phyloP scores from a whole-genome alignment of 345 rosid genomes.

The Linum lewisii region DNA sequence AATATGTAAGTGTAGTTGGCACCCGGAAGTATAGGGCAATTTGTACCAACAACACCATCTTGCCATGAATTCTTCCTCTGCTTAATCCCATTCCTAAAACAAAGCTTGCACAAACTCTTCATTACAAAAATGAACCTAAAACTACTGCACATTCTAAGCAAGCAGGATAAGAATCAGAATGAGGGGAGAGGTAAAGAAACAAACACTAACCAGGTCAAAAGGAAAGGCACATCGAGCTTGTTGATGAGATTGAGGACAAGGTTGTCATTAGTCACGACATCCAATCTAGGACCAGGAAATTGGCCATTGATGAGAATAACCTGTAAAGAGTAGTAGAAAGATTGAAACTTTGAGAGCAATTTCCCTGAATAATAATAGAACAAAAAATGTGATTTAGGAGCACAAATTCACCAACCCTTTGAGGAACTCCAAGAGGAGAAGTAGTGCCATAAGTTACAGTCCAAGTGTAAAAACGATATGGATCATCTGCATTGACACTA shows the following conservation, averaged over 20 bases:
- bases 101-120: not conserved
- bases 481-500: slow-evolving; percentile 43
- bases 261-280: slow-evolving; percentile 87
- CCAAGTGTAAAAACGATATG: slow-evolving; percentile 54
- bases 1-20: slow-evolving; percentile 32
- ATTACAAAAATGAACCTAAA: not conserved
- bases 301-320: slow-evolving; percentile 95
- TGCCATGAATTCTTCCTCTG: slow-evolving; percentile 45
- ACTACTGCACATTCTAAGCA: not conserved
- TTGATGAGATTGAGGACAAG: slow-evolving; percentile 79
- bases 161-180: too few relatives aligned
- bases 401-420: slow-evolving; percentile 42
- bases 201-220: slow-evolving; percentile 64
- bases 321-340: slow-evolving; percentile 22
- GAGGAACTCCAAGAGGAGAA: slow-evolving; percentile 62
- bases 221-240: slow-evolving; percentile 91
- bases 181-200: not conserved
- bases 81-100: slow-evolving; percentile 33
- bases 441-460: slow-evolving; percentile 50
- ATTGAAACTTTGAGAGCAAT: not conserved
- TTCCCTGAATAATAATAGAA: not conserved
- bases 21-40: slow-evolving; percentile 32
- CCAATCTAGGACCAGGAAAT: slow-evolving; percentile 93
- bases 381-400: not conserved
- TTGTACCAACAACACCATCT: slow-evolving; percentile 43